Evolutionary conservation across 768 basidiomycete genomes (phyloP).

Genomic region (Pulveroboletus frians): DNA sequence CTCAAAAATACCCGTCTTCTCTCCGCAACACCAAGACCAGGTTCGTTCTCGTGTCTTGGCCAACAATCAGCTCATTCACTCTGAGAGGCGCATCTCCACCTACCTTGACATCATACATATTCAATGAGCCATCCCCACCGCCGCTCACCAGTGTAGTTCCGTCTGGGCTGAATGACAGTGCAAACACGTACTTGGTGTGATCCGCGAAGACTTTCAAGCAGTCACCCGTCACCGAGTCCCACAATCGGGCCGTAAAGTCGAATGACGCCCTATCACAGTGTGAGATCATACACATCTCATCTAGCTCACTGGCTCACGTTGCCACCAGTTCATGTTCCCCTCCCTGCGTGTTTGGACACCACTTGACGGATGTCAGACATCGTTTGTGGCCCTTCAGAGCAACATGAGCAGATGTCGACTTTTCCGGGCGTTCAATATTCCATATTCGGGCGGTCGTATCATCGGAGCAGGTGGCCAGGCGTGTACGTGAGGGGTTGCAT

Average conservation of each 20-base stretch:
- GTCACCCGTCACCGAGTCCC: conserved; percentile 75
- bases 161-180: conserved; percentile 69
- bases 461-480: conserved; percentile 77
- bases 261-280: conserved; percentile 58
- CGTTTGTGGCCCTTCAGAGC: conserved; percentile 61
- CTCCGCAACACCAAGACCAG: conserved; percentile 64
- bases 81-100: conserved; percentile 30
- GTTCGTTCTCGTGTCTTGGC: conserved; percentile 41
- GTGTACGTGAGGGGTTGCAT: conserved; percentile 58
- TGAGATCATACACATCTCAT: conserved; percentile 1
- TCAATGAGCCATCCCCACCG: conserved; percentile 71
- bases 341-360: conserved; percentile 54
- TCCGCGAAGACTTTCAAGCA: conserved; percentile 70
- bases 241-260: conserved; percentile 73
- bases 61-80: conserved; percentile 6
- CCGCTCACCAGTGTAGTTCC: conserved; percentile 72
- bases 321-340: conserved; percentile 59
- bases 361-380: conserved; percentile 60
- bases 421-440: conserved; percentile 47
- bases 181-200: conserved; percentile 68
- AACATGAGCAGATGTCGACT: conserved; percentile 17
- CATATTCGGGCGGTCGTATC: conserved; percentile 76
- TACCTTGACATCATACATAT: conserved; percentile 68
- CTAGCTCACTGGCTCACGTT: conserved; percentile 48
- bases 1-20: conserved; percentile 67